A percentile compares a stretch with the other conserved stretches of the same genome.
phyloP scores from a whole-genome alignment of 2,329 filamentous ascomycete genomes.

The Clonostachys rhizophaga region DNA sequence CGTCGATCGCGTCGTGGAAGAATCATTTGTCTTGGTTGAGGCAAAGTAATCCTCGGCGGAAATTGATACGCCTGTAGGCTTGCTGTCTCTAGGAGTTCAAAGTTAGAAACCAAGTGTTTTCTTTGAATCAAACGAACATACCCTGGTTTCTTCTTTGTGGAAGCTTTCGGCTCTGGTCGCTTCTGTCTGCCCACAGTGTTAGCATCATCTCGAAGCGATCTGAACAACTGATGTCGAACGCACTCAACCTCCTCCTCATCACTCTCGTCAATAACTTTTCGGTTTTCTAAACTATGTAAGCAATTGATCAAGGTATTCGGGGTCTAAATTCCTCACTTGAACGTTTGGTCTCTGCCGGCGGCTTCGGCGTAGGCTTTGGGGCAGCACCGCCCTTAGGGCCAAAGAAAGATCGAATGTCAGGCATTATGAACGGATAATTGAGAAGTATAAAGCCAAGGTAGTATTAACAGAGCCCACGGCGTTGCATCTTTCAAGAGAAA shows the following conservation, averaged over 20 bases:
- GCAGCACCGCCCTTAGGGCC: conserved; percentile 64
- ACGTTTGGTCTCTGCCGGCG: conserved; percentile 42
- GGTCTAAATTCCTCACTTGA: conserved; percentile 27
- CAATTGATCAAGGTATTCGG: background rate
- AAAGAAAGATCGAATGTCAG: conserved; percentile 92
- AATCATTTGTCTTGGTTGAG: conserved; percentile 27
- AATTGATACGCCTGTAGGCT: conserved; percentile 43
- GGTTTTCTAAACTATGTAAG: conserved; percentile 34
- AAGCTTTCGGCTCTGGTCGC: conserved; percentile 45
- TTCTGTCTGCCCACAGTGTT: conserved; percentile 28
- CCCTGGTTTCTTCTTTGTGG: conserved; percentile 50
- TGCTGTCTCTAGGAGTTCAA: conserved; percentile 23
- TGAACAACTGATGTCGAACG: background rate
- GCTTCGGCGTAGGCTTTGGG: conserved; percentile 40
- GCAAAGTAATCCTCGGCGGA: conserved; percentile 56
- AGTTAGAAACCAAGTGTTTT: conserved; percentile 2
- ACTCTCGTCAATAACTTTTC: conserved; percentile 77
- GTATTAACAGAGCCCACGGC: too few relatives aligned
- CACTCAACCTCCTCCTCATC: conserved; percentile 60
- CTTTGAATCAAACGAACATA: conserved; percentile 19
- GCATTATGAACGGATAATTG: conserved; percentile 47
- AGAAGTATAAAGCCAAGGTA: conserved; percentile 1
- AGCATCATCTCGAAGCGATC: conserved; percentile 1
- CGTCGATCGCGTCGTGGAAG: conserved; percentile 21
- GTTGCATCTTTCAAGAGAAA: too few relatives aligned